Evolutionary conservation across 345 rosid species (phyloP), one percentile per base, ranked within the genome.

Genomic region (Citrus inodora): DNA sequence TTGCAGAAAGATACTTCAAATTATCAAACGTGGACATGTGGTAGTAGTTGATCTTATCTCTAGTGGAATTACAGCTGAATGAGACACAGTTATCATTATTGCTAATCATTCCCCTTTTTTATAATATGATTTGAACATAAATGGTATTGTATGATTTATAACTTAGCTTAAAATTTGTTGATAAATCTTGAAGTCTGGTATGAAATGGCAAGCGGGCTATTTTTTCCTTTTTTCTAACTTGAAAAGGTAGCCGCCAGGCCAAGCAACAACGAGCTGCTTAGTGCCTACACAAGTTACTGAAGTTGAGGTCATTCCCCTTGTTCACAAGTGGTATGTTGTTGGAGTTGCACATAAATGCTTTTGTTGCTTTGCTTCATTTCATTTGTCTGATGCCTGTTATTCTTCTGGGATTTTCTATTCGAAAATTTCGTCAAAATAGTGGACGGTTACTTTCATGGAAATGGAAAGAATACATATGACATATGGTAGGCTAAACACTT

Each of bases 1-100:
- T 65, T 48, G 76, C 11, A 19, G 51, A 46, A 58, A 25, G 25
- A 73, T 7, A n/a, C 35, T 19, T 16, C 19, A 32, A 51, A 55
- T 16, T 61, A 32, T 65, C 69, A 48, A 56, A 69, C 40, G 22
- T 67, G 25, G 73, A 48, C 42, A 62, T 69, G 16, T 67, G 14
- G 73, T 53, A 75, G 72, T 48, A n/a, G 72, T 51, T 74, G 75
- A 75, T 64, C 7, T 35, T 16, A 37, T 76, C 66, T 60, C 46
- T 21, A 80, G 40, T 72, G 80, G 75, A n/a, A 21, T 77, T 19
- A 74, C 35, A 32, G 67, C 71, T 35, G 51, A 46, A 46, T 46
- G 17, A 46, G 51, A 46, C 51, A 13, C 51, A 13, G 51, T 46
- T 46, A 46, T 46, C 14, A 13, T 46, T 46, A 46, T 46, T 46